Evolutionary conservation across 192 early-diverging fungal genomes (phyloP), one percentile per base, ranked within the genome.

Genomic region (Rhizophagus prolifer): DNA sequence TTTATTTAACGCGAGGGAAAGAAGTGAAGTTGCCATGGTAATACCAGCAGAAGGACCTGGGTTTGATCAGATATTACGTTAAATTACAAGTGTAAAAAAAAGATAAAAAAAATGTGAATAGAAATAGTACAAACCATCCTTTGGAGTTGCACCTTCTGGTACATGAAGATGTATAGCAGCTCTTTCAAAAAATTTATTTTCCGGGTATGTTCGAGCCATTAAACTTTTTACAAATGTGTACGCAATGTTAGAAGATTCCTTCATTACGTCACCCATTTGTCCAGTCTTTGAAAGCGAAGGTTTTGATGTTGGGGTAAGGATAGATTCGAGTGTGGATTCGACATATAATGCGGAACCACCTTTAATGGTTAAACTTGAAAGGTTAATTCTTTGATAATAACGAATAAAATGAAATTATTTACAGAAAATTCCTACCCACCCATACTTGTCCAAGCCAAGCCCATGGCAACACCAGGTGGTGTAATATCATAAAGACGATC

Each of bases 201-300:
- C 87, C 9, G 95, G 95, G 81, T 90, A 91, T n/a, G 83, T 80
- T 19, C 82, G 85, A 47, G 88, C 89, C 78, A 97, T 76, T 44
- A 97, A 82, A 30, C 94, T 89, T 80, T 94, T 94, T n/a, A 95
- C 92, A 85, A 88, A 99, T 1, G 97, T 98, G 86, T 99, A 99
- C 0, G 97, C 96, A 72, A 99, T 96, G 14, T 90, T 93, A 9
- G 93, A 90, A 28, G 92, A 94, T 81, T 99, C 97, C 87, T 99
- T 99, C 96, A 99, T 99, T 41, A 99, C 97, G 81, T 97, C 96
- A 60, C 97, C 97, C 81, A 99, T 87, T 84, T 99, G 96, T 23
- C 96, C 97, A 6, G 97, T 99, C 62, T 91, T 92, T 70, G 91
- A 87, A 66, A 99, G 88, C 10, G 86, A 73, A 38, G 84, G 84